phyloP scores from a whole-genome alignment of 1,139 yeast species.

The Pneumocystis murina region DNA sequence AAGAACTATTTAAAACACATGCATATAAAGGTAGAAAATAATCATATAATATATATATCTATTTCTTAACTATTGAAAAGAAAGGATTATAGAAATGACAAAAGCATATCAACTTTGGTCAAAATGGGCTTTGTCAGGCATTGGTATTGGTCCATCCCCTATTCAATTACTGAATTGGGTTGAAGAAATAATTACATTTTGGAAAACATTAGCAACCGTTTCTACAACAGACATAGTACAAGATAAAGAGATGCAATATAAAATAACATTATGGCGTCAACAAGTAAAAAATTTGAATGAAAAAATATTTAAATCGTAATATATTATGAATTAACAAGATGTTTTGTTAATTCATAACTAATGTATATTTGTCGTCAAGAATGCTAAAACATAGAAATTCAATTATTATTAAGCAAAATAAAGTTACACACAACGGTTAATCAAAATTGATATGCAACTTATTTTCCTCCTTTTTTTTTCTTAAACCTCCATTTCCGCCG shows the following conservation, averaged over 20 bases:
- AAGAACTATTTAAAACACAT: background rate
- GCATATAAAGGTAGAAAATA: background rate
- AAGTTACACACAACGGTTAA: background rate
- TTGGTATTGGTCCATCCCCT: background rate
- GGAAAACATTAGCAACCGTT: background rate
- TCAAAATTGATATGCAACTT: background rate
- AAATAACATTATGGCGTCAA: background rate
- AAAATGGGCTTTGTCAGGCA: background rate
- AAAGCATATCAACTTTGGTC: background rate
- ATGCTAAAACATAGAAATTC: background rate
- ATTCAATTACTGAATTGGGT: background rate
- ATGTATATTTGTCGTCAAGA: background rate
- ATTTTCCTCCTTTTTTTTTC: no score
- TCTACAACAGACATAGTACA: background rate
- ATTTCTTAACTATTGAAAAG: background rate
- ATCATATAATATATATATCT: no score
- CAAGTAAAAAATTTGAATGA: background rate
- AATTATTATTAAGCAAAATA: background rate
- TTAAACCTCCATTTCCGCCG: conserved; percentile 29
- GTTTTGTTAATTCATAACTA: no score
- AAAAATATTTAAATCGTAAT: no score
- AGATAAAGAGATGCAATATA: background rate
- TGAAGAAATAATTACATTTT: background rate
- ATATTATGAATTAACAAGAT: no score
- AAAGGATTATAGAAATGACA: background rate